phyloP scores from a whole-genome alignment of 208 protist genomes.

The Trypanosoma theileri region DNA sequence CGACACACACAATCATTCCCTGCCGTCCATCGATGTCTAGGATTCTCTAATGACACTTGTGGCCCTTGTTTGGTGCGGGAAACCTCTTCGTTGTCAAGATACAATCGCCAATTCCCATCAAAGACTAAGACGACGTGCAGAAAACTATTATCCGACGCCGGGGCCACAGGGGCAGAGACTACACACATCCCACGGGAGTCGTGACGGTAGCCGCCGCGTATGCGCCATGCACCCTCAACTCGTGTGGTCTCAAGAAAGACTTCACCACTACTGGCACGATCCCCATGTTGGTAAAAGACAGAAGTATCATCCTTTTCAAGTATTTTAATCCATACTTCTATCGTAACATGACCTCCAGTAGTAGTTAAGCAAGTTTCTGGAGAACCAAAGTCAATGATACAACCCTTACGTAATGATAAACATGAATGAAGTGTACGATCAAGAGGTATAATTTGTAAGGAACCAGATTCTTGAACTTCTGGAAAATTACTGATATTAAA shows the following conservation, averaged over 20 bases:
- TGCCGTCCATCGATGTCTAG: slow-evolving; percentile 78
- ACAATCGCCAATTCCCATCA: slow-evolving; percentile 85
- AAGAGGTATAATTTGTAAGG: slow-evolving; percentile 31
- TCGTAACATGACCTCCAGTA: slow-evolving; percentile 73
- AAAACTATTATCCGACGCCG: slow-evolving; percentile 58
- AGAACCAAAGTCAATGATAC: slow-evolving; percentile 71
- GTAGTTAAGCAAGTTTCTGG: slow-evolving; percentile 61
- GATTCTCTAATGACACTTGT: slow-evolving; percentile 71
- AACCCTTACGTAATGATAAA: slow-evolving; percentile 68
- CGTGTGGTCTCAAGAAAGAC: slow-evolving; percentile 85
- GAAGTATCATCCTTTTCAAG: slow-evolving; percentile 72
- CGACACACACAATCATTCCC: slow-evolving; percentile 73
- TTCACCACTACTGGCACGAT: slow-evolving; percentile 83
- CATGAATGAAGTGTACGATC: slow-evolving; percentile 35
- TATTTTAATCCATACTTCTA: slow-evolving; percentile 87
- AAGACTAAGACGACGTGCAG: slow-evolving; percentile 85
- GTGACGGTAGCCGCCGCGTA: slow-evolving; percentile 87
- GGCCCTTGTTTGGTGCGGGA: slow-evolving; percentile 62
- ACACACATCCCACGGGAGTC: slow-evolving; percentile 79
- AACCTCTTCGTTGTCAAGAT: slow-evolving; percentile 77
- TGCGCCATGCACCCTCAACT: slow-evolving; percentile 74
- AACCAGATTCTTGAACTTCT: slow-evolving; percentile 29
- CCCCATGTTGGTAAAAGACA: slow-evolving; percentile 90
- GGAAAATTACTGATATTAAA: slow-evolving; percentile 38
- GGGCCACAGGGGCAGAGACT: slow-evolving; percentile 68